phyloP scores from a whole-genome alignment of 2,329 filamentous ascomycete species.

The Pseudogymnoascus sp. region DNA sequence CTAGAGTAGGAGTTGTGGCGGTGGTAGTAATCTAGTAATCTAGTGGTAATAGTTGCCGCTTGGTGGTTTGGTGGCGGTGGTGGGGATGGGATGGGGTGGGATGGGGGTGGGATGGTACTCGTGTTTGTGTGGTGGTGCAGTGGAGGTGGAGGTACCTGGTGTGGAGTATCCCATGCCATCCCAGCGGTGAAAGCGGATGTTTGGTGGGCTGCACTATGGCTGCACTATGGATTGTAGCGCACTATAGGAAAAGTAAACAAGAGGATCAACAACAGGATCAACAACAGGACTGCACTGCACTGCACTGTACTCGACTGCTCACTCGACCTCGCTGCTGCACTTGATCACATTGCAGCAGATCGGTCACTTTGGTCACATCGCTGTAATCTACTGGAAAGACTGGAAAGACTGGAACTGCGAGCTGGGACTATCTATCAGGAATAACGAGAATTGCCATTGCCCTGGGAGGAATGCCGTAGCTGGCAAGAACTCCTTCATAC shows the following conservation, averaged over 20 bases:
- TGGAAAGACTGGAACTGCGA: not conserved
- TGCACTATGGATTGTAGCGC: not conserved
- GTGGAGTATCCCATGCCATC: not conserved
- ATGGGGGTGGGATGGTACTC: not conserved
- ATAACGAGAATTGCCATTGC: not conserved
- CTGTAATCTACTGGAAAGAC: not conserved
- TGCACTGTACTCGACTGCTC: too few relatives aligned
- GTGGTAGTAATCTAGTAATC: too few relatives aligned
- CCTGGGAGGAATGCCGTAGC: not conserved
- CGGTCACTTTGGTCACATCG: not conserved
- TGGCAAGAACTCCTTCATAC: not conserved
- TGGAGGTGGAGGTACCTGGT: not conserved
- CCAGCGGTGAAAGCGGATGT: too few relatives aligned
- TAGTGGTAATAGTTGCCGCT: not conserved
- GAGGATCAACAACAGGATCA: not conserved
- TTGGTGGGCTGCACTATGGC: too few relatives aligned
- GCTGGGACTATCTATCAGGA: too few relatives aligned
- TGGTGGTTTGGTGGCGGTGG: not conserved
- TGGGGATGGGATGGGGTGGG: not conserved
- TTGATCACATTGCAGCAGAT: not conserved
- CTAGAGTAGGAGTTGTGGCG: too few relatives aligned
- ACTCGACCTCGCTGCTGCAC: not conserved
- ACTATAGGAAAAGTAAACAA: not conserved
- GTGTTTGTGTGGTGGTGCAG: not conserved
- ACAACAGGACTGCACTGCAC: too few relatives aligned